Evolutionary conservation across 345 rosid species (phyloP).

Genomic region (Isatis tinctoria): DNA sequence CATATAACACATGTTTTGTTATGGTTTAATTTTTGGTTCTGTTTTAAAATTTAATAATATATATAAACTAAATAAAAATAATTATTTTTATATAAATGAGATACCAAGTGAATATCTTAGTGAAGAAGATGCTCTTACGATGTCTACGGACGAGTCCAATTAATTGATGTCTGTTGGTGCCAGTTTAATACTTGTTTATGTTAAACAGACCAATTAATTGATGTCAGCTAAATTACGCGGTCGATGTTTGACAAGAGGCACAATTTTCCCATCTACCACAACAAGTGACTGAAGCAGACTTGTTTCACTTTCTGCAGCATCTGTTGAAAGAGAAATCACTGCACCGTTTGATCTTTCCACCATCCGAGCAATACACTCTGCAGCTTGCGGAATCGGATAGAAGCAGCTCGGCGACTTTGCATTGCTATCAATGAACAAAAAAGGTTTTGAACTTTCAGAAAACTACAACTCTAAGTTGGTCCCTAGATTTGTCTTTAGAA

Average conservation of each 20-base stretch:
- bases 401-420: slow-evolving; percentile 27
- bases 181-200: too few species aligned
- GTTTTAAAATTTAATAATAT: too few species aligned
- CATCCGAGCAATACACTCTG: slow-evolving; percentile 41
- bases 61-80: too few species aligned
- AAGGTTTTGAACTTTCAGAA: background rate
- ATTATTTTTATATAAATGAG: too few species aligned
- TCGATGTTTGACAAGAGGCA: slow-evolving; percentile 78
- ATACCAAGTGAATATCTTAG: too few species aligned
- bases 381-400: slow-evolving; percentile 28
- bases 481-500: background rate
- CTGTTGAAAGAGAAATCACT: slow-evolving; percentile 83
- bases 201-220: too few species aligned
- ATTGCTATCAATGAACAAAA: background rate
- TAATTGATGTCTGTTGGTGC: too few species aligned
- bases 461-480: background rate
- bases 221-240: slow-evolving; percentile 70
- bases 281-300: slow-evolving; percentile 69
- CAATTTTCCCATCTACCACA: slow-evolving; percentile 51
- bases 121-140: too few species aligned
- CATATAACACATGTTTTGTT: too few species aligned
- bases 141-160: too few species aligned
- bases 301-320: slow-evolving; percentile 93
- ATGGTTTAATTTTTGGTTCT: too few species aligned
- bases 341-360: slow-evolving; percentile 60